Evolutionary conservation across 2,329 filamentous ascomycete genomes (phyloP).

Genomic region (Colletotrichum sp.): DNA sequence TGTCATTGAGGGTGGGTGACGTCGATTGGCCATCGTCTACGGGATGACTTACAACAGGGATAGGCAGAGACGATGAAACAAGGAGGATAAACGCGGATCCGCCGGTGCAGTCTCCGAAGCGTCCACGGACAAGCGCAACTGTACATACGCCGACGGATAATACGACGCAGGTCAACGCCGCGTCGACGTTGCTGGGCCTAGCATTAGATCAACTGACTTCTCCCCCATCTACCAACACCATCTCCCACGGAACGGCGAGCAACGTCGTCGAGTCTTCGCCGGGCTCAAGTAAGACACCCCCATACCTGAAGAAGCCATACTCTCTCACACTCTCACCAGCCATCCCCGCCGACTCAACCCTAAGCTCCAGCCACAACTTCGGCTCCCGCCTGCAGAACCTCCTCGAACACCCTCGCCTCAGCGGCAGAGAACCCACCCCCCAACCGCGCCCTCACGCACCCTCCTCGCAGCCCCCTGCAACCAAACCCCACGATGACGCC

Average conservation of each 20-base stretch:
- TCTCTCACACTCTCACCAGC: neutral
- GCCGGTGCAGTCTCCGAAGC: neutral
- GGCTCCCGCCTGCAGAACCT: conserved; percentile 23
- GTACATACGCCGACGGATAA: neutral
- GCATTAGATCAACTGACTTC: neutral
- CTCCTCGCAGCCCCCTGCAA: neutral
- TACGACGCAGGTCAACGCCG: conserved; percentile 9
- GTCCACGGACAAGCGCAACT: neutral
- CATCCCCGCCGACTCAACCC: conserved; percentile 20
- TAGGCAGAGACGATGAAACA: neutral
- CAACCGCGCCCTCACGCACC: neutral
- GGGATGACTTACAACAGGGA: neutral
- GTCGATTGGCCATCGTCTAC: accelerated
- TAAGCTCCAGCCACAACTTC: conserved; percentile 23
- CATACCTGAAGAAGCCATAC: neutral
- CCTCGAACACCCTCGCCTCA: conserved; percentile 18
- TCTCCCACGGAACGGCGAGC: neutral
- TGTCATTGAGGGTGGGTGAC: neutral
- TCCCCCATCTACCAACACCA: neutral
- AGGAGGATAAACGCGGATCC: neutral
- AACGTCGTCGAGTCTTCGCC: neutral
- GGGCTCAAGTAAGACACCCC: neutral
- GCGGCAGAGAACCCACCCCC: neutral
- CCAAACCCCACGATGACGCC: neutral
- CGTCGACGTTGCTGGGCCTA: neutral